Evolutionary conservation across 139 green algal genomes (phyloP).

Genomic region (Pleodorina starrii): DNA sequence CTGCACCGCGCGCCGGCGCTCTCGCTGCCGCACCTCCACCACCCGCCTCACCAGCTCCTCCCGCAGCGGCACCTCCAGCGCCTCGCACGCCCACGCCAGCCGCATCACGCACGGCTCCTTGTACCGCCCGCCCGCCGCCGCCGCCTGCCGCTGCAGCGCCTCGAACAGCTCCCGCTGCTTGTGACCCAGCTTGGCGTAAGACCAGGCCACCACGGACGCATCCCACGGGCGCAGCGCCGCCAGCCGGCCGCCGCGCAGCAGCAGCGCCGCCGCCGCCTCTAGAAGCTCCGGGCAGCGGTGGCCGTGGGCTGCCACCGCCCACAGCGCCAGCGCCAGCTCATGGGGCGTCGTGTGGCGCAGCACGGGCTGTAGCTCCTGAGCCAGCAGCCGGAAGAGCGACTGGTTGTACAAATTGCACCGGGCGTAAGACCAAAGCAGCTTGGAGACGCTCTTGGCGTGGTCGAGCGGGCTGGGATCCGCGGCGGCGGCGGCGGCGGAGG

Average conservation of each 20-base stretch:
- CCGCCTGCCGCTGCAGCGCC: conserved; percentile 43
- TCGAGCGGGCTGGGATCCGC: background rate
- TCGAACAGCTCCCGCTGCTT: conserved; percentile 33
- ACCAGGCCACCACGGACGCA: conserved; percentile 45
- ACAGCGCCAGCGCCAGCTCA: conserved; percentile 47
- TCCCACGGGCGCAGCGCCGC: conserved; percentile 31
- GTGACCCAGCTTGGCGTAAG: conserved; percentile 54
- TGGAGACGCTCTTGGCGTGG: conserved; percentile 48
- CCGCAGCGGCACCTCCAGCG: background rate
- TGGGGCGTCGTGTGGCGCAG: conserved; percentile 32
- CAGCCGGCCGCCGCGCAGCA: background rate
- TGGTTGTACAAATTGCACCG: conserved; percentile 41
- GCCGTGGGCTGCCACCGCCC: conserved; percentile 42
- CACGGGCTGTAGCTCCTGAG: conserved; percentile 30
- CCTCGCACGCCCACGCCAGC: conserved; percentile 30
- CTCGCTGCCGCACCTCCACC: background rate
- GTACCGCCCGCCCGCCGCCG: background rate
- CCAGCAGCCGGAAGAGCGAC: background rate
- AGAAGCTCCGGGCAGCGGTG: conserved; percentile 47
- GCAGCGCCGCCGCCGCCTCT: conserved; percentile 25
- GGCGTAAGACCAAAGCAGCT: conserved; percentile 56
- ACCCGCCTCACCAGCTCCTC: background rate
- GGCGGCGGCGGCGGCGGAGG: background rate
- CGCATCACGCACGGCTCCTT: conserved; percentile 13
- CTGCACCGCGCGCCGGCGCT: background rate